Percentiles rank a stretch among this genome's conserved stretches.
Conservation (phyloP, 352 stramenopile genomes). For the Pythium vanterpoolii region DNA sequence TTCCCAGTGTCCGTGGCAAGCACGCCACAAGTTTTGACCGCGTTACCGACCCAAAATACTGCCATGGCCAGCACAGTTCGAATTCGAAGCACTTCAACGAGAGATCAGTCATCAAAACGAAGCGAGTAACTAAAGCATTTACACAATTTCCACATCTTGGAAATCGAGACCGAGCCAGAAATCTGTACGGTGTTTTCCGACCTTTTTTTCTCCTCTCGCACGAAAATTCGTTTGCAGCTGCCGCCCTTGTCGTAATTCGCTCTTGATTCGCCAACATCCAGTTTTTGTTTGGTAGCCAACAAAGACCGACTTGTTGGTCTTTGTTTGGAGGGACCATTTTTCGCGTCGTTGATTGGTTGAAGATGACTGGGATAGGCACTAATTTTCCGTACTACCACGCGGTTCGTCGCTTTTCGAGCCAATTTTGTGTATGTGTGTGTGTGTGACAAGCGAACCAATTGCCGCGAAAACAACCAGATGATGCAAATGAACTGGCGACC, state of each 20-base stretch:
- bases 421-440: not conserved
- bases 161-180: not conserved
- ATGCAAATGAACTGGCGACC: conserved; percentile 2
- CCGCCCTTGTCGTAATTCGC: not conserved
- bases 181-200: not conserved
- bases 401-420: not conserved
- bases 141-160: not conserved
- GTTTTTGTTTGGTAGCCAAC: not conserved
- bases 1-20: not conserved
- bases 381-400: conserved; percentile 4
- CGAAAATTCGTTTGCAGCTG: not conserved
- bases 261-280: not conserved
- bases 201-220: not conserved
- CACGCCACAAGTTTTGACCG: not conserved
- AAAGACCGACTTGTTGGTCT: not conserved
- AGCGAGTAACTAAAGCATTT: too few species aligned
- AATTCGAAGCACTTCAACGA: conserved; percentile 1
- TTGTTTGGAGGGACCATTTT: not conserved
- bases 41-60: not conserved
- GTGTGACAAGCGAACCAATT: conserved; percentile 4
- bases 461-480: not conserved
- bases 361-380: conserved; percentile 6
- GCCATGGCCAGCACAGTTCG: not conserved
- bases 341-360: not conserved
- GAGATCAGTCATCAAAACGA: not conserved